phyloP scores from a whole-genome alignment of 2,329 filamentous ascomycete species.

The Trichoderma guizhouense region DNA sequence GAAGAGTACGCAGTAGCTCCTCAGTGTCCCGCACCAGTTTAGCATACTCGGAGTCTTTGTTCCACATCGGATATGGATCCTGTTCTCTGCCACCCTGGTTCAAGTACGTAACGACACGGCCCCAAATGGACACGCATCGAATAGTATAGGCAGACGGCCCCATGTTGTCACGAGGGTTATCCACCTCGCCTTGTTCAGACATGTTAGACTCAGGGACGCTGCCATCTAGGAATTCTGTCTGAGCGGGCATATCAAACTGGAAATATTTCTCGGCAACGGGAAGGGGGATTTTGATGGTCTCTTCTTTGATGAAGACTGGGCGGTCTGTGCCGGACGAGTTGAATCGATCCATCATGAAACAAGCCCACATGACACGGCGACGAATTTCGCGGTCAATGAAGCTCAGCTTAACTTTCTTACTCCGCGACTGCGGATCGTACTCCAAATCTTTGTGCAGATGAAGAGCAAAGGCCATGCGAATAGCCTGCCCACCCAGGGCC shows the following conservation, averaged over 20 bases:
- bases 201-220: slow-evolving; percentile 60
- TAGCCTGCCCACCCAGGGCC: slow-evolving; percentile 91
- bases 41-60: slow-evolving; percentile 71
- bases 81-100: slow-evolving; percentile 84
- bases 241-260: slow-evolving; percentile 83
- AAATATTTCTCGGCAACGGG: slow-evolving; percentile 90
- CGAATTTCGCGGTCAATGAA: slow-evolving; percentile 93
- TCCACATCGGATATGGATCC: slow-evolving; percentile 78
- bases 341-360: slow-evolving; percentile 95
- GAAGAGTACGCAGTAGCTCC: slow-evolving; percentile 66
- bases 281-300: slow-evolving; percentile 82
- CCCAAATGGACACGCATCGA: slow-evolving; percentile 82
- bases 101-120: slow-evolving; percentile 81
- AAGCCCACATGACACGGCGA: slow-evolving; percentile 95
- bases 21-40: slow-evolving; percentile 68
- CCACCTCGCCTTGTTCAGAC: slow-evolving; percentile 60
- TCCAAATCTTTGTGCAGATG: slow-evolving; percentile 91
- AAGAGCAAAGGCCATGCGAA: slow-evolving; percentile 93
- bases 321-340: slow-evolving; percentile 93
- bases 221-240: slow-evolving; percentile 79
- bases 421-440: slow-evolving; percentile 68
- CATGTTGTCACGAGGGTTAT: slow-evolving; percentile 78
- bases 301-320: slow-evolving; percentile 86
- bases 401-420: slow-evolving; percentile 65
- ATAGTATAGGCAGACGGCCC: slow-evolving; percentile 90